Evolutionary conservation across 169 alveolate genomes (phyloP), one percentile per base, ranked within the genome.

Genomic region (Cyclospora cayetanensis): DNA sequence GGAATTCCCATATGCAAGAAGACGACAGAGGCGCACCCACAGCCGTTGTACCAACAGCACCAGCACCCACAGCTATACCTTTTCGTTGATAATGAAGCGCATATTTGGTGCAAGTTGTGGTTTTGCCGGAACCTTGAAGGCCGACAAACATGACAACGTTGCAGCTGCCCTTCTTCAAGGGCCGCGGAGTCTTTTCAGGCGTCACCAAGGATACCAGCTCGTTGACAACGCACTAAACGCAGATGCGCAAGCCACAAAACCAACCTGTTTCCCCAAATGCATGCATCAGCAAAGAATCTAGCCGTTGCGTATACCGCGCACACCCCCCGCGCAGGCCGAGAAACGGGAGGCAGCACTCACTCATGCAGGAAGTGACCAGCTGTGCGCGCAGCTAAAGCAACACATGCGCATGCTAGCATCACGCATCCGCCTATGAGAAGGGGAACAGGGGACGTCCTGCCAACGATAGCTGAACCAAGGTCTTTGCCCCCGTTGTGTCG

Each of bases 71-170:
- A 34, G 84, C 77, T 4, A n/a, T 76, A 85, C 97, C 99, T 95
- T 98, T 98, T 72, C 98, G 95, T 93, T 97, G 98, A 95, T 98
- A 98, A 94, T 97, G 97, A 95, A 98, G 97, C 25, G 99, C 99
- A 93, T 95, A 99, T 95, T 99, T 99, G 25, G 99, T 98, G 94
- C 99, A 98, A 4, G 99, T 98, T 15, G 99, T 99, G n/a, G 99
- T 99, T 91, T 99, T 99, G 70, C 99, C 99, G 55, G 99, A 96
- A 39, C 99, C 99, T 96, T 99, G 99, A 74, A 99, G 95, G 9
- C 99, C 99, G 41, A 99, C 99, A 92, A 99, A 99, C 99, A 99
- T 98, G 50, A 99, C 96, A 31, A 99, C 98, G 93, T 99, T 99
- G 27, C 96, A 80, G 77, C 90, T 92, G 52, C 99, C 99, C 94